Evolutionary conservation across 2,329 filamentous ascomycete genomes (phyloP).

Genomic region (Pseudopithomyces maydicus): DNA sequence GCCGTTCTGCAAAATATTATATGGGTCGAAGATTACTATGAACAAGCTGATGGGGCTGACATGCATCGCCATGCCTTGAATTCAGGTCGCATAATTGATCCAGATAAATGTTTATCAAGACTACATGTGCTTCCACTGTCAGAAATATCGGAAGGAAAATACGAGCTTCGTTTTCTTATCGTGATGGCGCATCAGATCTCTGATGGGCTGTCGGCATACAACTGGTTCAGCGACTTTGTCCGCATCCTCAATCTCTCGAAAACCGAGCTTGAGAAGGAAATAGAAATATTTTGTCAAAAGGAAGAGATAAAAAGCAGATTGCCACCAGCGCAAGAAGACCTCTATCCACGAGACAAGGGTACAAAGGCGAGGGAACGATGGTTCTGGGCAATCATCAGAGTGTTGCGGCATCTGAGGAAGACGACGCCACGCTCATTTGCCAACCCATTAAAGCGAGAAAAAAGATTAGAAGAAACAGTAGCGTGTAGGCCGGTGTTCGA

Average conservation of each 20-base stretch:
- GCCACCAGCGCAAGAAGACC: constrained; percentile 53
- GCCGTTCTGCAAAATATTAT: constrained; percentile 36
- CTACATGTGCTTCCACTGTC: constrained; percentile 46
- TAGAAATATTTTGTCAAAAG: not conserved
- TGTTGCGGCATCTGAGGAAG: constrained; percentile 50
- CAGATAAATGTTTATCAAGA: constrained; percentile 43
- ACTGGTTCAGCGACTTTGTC: constrained; percentile 50
- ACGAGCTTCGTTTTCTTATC: constrained; percentile 42
- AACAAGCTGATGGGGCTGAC: constrained; percentile 38
- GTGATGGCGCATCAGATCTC: constrained; percentile 52
- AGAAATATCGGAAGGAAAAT: constrained; percentile 26
- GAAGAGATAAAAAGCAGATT: constrained; percentile 35
- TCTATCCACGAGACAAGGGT: constrained; percentile 49
- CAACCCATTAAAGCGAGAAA: constrained; percentile 46
- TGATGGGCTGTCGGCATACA: constrained; percentile 50
- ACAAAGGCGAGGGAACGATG: constrained; percentile 48
- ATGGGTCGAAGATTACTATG: constrained; percentile 48
- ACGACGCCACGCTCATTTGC: constrained; percentile 47
- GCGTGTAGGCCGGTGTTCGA: constrained; percentile 39
- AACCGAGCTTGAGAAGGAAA: constrained; percentile 11
- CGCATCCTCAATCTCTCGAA: constrained; percentile 26
- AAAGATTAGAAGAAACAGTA: constrained; percentile 18
- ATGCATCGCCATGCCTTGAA: constrained; percentile 52
- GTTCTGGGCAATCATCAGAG: constrained; percentile 54
- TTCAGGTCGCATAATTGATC: constrained; percentile 45